Evolutionary conservation across 148 eudicot species (phyloP), one percentile per base, ranked within the genome.

Genomic region (Dysphania ambrosioides): DNA sequence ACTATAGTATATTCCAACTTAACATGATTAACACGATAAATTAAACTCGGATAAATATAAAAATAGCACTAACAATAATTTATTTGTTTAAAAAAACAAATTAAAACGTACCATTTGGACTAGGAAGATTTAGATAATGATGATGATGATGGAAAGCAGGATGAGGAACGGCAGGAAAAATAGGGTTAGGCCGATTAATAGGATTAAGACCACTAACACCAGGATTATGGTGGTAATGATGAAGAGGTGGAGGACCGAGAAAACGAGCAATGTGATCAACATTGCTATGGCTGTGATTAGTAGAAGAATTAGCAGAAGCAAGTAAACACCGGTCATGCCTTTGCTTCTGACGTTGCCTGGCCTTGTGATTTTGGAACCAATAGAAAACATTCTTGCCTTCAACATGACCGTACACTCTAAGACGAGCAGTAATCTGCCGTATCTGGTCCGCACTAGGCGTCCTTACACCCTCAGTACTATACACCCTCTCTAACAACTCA

Each of bases 291-390:
- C n/a, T n/a, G n/a, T n/a, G 19, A 69, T 69, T 72, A 24, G 72
- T 72, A 40, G 51, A 68, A 55, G 67, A 73, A 35, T 31, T 75
- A 74, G 58, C 15, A 63, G 24, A 9, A 40, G 57, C 49, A 65
- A 47, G 53, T 16, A 47, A 47, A 47, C 53, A 16, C 1, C 53
- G 53, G 2, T 47, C 53, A 47, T 47, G 21, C 53, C 53, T 85
- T 74, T 85, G 91, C 51, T 91, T 94, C 79, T 91, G 98, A 53
- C 98, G 88, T 56, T 91, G 97, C 44, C 98, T 81, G 1, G 98
- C 97, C 73, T 94, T 94, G 44, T 94, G 98, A 82, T 94, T 94
- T 30, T 94, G 98, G 67, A 94, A 94, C 98, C 98, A 94, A 61
- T 94, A 94, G 74, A 94, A 94, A 8, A 94, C 98, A 71, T 94